Base-by-base conservation (phyloP, 2,329 filamentous ascomycete genomes). In the Phaeosphaeria sp. region DNA sequence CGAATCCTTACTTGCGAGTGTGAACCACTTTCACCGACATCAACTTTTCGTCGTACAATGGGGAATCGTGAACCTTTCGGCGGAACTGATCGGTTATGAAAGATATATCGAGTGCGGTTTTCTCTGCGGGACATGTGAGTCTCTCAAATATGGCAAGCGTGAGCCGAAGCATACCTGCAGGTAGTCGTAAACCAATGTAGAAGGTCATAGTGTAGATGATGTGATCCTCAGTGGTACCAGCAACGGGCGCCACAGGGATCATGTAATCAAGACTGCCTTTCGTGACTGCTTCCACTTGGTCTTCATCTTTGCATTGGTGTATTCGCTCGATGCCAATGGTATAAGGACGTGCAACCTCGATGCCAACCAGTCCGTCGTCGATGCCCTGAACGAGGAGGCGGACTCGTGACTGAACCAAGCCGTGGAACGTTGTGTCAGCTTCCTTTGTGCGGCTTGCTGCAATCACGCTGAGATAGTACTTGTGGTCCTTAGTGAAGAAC, bases 401-500 rank as follows among this genome's bases (percentile, higher is more conserved):
- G 43, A 98, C 87, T 77, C 96, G 97, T 17, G 95, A 97, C 77
- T 98, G 92, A 3, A 99, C 92, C 51, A 94, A 88, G 40, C 95
- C 95, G 18, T 91, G 92, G 92, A 94, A 98, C 2, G 89, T 85
- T 53, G 92, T 89, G 72, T 96, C 91, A 1, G 90, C 88, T 67
- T 97, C 92, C 73, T 93, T 93, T 30, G 88, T 91, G 59, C 86
- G 91, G 75, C 92, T 93, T 1, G 92, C 89, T 17, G 92, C 88
- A 49, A 93, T 90, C 55, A 99, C 89, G 51, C 90, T 92, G 53
- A 99, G 87, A 75, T 98, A 99, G 76, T 98, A 97, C 77, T 96
- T 97, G 82, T 96, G 97, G 63, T 91, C 93, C 40, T 87, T 78
- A 0, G 93, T 96, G 79, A 99, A 99, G 78, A 99, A 99, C 0